Evolutionary conservation across 352 stramenopile genomes (phyloP), one percentile per base, ranked within the genome.

Genomic region (Phytopythium montanum): DNA sequence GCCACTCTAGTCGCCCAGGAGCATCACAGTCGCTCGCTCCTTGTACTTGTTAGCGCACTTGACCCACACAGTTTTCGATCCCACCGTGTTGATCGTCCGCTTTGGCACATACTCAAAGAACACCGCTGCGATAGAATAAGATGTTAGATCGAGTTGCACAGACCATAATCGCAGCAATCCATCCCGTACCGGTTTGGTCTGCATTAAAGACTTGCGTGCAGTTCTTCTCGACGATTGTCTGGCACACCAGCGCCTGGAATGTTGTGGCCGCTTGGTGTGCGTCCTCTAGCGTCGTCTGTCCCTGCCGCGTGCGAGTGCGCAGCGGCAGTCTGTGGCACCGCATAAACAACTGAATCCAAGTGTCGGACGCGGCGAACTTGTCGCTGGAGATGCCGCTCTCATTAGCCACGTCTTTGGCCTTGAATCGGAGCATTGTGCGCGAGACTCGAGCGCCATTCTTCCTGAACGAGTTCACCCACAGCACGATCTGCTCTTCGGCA

Each of bases 51-150:
- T 44, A 0, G 44, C 57, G 29, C 51, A 59, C 34, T 59, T 56
- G 21, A 65, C 23, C 62, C 53, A 65, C 28, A 66, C 53, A 5
- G 38, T 62, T n/a, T 58, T 48, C 3, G 38, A n/a, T 10, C 29
- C 50, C 18, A 34, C 28, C 16, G 44, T n/a, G n/a, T 48, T 42
- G 12, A 65, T 52, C 10, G 44, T 62, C 26, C 19, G 50, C 0
- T 25, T 19, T 23, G 46, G 57, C 3, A 66, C 51, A 61, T 66
- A 66, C 49, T 68, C 49, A 45, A 66, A 66, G 14, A 46, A 62
- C 1, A 69, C 46, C 50, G 52, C 58, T 39, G 34, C 34, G 18
- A 9, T 3, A 2, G 3, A 14, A 2, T 39, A 39, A 39, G 18
- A 16, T 14, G 10, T 14, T 10, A 14, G 3, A 4, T 25, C 4